Evolutionary conservation across 768 basidiomycete genomes (phyloP), one percentile per base, ranked within the genome.

Genomic region (Amyloporia xantha): DNA sequence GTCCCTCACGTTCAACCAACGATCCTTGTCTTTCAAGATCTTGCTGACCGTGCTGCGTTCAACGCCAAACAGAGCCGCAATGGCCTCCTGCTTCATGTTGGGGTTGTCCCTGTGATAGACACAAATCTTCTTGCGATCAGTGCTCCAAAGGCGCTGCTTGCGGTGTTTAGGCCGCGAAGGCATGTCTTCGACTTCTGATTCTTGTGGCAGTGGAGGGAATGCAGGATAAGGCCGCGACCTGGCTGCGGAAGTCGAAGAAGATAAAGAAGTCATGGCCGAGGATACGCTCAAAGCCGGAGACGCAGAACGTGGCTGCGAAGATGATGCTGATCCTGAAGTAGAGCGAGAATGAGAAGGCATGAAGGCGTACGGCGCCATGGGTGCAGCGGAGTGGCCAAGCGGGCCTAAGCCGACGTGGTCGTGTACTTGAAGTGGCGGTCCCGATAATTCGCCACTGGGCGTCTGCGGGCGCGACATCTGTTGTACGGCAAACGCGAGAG

Each of bases 1-100:
- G 48, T 76, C 75, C 12, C 76, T 73, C 35, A 86, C 73, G 55
- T 76, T 81, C 61, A 92, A 69, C 91, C 90, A 94, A 54, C 81
- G 79, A n/a, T 75, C 73, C 66, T 86, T 90, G 60, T 85, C 70
- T 66, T 92, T 92, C 55, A 93, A 74, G 54, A 91, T 92, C 69
- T 94, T 93, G 68, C 86, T 88, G 65, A 94, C 84, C n/a, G 91
- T 94, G 68, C 89, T 92, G 45, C 91, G 81, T 61, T 94, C 91
- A 51, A 92, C 85, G 43, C 79, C 78, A 62, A 84, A 93, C 26
- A 70, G 68, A 10, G 71, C 70, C 4, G 85, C 91, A 57, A 94
- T 90, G 61, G 91, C 87, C 60, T 92, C 89, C 64, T 94, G 91
- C 50, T 86, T 78, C 17, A 78, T 72, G 45, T 77, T 77, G 0